Percentiles rank a stretch among this genome's conserved stretches.
These are phyloP conservation scores for Dictyostelium discoideum DNA, from an alignment of 78 protist genomes.

Conservation along the genomic window dicty_2.7 NC_007091.3:2702501-2703000, in stretches of 20 bases:
- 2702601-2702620: background rate
- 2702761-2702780: background rate
- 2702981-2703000: background rate
- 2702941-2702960: background rate
- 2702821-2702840: background rate
- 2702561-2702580: background rate
- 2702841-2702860: background rate
- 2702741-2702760: too few relatives aligned
- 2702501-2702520: background rate
- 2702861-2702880: background rate
- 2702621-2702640: background rate
- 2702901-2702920: background rate
- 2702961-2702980: background rate
- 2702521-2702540: background rate
- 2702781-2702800: background rate
- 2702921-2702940: background rate
- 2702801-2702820: background rate
- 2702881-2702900: background rate
- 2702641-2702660: background rate
- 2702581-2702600: background rate
- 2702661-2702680: background rate
- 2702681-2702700: background rate
- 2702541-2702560: background rate
- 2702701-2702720: background rate
- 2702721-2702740: background rate